These are phyloP conservation scores for Xylaria sp. DNA, from an alignment of 2,329 filamentous ascomycete species.

Conservation along the genomic window DNA sequence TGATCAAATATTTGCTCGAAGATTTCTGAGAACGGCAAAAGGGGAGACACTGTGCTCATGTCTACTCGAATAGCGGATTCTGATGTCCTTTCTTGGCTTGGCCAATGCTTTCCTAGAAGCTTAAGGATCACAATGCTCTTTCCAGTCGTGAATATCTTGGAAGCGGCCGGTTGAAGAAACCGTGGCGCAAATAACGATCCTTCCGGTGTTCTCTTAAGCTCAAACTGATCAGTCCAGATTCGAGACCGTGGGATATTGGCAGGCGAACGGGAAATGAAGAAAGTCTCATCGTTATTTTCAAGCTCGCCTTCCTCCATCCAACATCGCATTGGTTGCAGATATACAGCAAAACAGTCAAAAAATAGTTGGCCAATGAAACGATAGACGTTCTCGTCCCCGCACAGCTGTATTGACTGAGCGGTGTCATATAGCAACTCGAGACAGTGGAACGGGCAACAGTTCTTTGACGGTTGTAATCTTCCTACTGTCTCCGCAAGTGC, in stretches of 20 bases:
- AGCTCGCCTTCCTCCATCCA: conserved; percentile 88
- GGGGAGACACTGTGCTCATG: conserved; percentile 55
- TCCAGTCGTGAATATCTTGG: conserved; percentile 82
- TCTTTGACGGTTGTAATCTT: conserved; percentile 56
- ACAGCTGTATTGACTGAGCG: conserved; percentile 71
- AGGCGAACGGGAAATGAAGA: conserved; percentile 72
- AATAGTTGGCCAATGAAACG: conserved; percentile 71
- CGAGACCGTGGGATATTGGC: conserved; percentile 64
- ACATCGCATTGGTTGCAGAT: conserved; percentile 75
- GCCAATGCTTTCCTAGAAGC: conserved; percentile 64
- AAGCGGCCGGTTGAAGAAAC: conserved; percentile 73
- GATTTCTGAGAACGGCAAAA: conserved; percentile 75
- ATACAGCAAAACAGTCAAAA: conserved; percentile 80
- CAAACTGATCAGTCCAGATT: conserved; percentile 79
- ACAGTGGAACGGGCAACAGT: conserved; percentile 68
- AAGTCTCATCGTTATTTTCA: conserved; percentile 67
- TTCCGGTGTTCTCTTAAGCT: conserved; percentile 64
- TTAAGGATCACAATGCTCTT: conserved; percentile 89
- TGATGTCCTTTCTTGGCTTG: conserved; percentile 40
- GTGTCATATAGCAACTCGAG: conserved; percentile 79
- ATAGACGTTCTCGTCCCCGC: conserved; percentile 67
- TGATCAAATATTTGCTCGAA: conserved; percentile 72
- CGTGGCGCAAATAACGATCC: conserved; percentile 71
- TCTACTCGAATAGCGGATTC: conserved; percentile 62
- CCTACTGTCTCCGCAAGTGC: conserved; percentile 67